Evolutionary conservation across 441 rosid genomes (phyloP).

Genomic region (Brassica balearica): DNA sequence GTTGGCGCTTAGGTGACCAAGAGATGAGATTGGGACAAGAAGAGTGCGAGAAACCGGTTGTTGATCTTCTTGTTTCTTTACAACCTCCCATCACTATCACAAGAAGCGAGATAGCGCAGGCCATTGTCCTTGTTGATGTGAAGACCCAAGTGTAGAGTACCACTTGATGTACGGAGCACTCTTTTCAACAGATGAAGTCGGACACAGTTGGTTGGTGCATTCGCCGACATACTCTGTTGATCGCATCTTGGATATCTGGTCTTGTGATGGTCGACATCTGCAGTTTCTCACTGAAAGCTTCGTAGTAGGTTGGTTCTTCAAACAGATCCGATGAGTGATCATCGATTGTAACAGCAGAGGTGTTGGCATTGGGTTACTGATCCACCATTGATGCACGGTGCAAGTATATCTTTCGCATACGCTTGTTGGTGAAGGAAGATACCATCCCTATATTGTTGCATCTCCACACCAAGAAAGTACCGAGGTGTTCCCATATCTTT

Average conservation of each 20-base stretch:
- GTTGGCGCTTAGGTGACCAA: no score
- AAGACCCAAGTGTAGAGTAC: background rate
- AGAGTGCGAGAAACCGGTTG: no score
- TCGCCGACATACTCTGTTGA: background rate
- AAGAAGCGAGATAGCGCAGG: background rate
- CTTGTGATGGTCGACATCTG: background rate
- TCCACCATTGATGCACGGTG: background rate
- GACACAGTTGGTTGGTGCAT: background rate
- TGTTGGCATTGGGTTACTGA: background rate
- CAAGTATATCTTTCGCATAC: background rate
- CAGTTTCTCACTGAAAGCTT: background rate
- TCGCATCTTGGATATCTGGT: background rate
- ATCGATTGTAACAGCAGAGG: background rate
- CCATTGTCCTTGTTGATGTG: background rate
- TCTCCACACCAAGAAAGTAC: background rate
- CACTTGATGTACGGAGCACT: background rate
- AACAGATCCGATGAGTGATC: background rate
- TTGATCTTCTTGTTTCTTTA: no score
- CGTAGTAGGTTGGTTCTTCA: background rate
- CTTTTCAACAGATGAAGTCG: background rate
- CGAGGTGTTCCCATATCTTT: background rate
- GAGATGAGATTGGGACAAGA: no score
- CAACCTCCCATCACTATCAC: background rate
- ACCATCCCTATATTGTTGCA: background rate
- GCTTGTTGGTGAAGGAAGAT: background rate